Evolutionary conservation across 768 basidiomycete species (phyloP).

Genomic region (Leccinum incarnatum): DNA sequence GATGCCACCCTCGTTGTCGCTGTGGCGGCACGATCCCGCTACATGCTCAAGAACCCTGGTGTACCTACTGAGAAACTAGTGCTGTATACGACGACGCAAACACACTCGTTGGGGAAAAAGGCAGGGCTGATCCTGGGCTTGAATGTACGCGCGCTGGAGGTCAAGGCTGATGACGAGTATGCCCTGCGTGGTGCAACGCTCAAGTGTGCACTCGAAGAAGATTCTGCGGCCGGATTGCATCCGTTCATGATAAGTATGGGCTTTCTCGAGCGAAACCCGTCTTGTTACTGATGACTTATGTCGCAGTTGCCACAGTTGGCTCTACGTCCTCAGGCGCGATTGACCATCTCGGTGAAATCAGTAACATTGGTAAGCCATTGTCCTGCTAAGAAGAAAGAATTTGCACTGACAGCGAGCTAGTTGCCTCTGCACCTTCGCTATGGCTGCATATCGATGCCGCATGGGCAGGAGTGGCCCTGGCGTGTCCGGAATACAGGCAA

Average conservation of each 20-base stretch:
- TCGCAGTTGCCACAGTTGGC: slow-evolving; percentile 85
- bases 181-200: slow-evolving; percentile 65
- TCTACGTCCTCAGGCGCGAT: slow-evolving; percentile 90
- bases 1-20: slow-evolving; percentile 75
- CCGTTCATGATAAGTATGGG: slow-evolving; percentile 77
- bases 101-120: slow-evolving; percentile 80
- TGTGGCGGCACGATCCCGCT: slow-evolving; percentile 76
- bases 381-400: neutral
- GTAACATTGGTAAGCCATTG: slow-evolving; percentile 52
- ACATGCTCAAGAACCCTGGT: slow-evolving; percentile 47
- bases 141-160: slow-evolving; percentile 65
- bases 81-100: slow-evolving; percentile 87
- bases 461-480: slow-evolving; percentile 85
- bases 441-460: slow-evolving; percentile 93
- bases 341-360: slow-evolving; percentile 75
- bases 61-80: slow-evolving; percentile 59
- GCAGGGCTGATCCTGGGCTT: slow-evolving; percentile 82
- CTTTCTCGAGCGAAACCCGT: neutral
- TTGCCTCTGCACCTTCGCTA: slow-evolving; percentile 55
- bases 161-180: slow-evolving; percentile 60
- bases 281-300: neutral
- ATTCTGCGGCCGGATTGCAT: slow-evolving; percentile 52
- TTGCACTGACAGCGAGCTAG: slow-evolving; percentile 35
- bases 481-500: slow-evolving; percentile 75
- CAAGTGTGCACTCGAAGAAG: slow-evolving; percentile 59